These are phyloP conservation scores for Tarenaya hassleriana DNA, from an alignment of 345 rosid genomes.

Conservation along the genomic window DNA sequence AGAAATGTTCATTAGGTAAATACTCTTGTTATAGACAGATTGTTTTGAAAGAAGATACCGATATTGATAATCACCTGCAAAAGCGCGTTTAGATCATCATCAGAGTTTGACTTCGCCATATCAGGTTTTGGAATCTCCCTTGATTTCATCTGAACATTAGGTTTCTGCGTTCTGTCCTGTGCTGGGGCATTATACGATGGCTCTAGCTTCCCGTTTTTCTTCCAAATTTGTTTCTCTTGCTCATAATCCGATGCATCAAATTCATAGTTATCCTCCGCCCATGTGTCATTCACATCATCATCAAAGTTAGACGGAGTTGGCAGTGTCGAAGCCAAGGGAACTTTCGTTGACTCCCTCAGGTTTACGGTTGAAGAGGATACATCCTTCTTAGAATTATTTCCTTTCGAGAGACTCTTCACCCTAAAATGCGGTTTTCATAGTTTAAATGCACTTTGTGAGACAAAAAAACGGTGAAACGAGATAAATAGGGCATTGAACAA, in stretches of 20 bases:
- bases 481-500: background rate
- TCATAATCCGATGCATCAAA: conserved; percentile 69
- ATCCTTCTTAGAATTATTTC: conserved; percentile 79
- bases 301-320: conserved; percentile 54
- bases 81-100: conserved; percentile 72
- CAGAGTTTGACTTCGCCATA: conserved; percentile 50
- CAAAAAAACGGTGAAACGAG: conserved; percentile 9
- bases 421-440: conserved; percentile 33
- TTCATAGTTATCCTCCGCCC: conserved; percentile 79
- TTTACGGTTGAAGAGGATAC: conserved; percentile 57
- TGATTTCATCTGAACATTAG: conserved; percentile 46
- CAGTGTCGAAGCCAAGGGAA: conserved; percentile 57
- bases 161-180: conserved; percentile 55
- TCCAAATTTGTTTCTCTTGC: conserved; percentile 64
- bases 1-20: conserved; percentile 17
- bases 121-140: conserved; percentile 37
- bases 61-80: conserved; percentile 47
- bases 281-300: conserved; percentile 62
- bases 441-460: conserved; percentile 8
- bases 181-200: conserved; percentile 30
- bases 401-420: conserved; percentile 97
- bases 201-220: conserved; percentile 61
- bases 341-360: conserved; percentile 64
- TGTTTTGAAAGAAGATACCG: background rate
- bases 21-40: background rate